Evolutionary conservation across 164 flowering plant genomes (phyloP).

Genomic region (Cinnamomum chago): DNA sequence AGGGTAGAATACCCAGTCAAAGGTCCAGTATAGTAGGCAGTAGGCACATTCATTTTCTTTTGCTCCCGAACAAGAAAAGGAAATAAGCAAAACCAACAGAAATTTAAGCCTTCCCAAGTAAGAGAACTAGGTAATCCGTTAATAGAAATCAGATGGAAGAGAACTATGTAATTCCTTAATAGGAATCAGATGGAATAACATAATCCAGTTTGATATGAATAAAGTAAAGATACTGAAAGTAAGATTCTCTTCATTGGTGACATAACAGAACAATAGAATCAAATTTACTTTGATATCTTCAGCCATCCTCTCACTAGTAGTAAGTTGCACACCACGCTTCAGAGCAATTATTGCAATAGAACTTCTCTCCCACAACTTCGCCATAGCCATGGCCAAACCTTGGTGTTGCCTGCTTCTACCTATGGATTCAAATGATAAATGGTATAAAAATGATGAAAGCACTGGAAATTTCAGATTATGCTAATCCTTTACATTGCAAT

Average conservation of each 20-base stretch:
- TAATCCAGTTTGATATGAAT: neutral
- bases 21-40: slow-evolving; percentile 3
- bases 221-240: neutral
- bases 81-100: neutral
- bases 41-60: slow-evolving; percentile 6
- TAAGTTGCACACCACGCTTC: slow-evolving; percentile 89
- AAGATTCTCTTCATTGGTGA: neutral
- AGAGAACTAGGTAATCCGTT: too few relatives aligned
- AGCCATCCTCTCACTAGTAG: slow-evolving; percentile 93
- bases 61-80: neutral
- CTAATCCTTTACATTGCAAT: neutral
- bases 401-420: slow-evolving; percentile 93
- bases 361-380: slow-evolving; percentile 84
- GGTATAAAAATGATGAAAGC: neutral
- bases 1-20: neutral
- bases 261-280: neutral
- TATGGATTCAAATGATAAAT: slow-evolving; percentile 20
- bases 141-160: too few relatives aligned
- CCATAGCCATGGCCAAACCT: slow-evolving; percentile 85
- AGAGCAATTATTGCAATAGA: slow-evolving; percentile 81
- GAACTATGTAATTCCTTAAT: too few relatives aligned
- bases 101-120: too few relatives aligned
- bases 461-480: neutral
- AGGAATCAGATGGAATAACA: neutral
- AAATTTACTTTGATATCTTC: slow-evolving; percentile 76